phyloP scores from a whole-genome alignment of 1,284 basidiomycete species.

The Tilletia indica region DNA sequence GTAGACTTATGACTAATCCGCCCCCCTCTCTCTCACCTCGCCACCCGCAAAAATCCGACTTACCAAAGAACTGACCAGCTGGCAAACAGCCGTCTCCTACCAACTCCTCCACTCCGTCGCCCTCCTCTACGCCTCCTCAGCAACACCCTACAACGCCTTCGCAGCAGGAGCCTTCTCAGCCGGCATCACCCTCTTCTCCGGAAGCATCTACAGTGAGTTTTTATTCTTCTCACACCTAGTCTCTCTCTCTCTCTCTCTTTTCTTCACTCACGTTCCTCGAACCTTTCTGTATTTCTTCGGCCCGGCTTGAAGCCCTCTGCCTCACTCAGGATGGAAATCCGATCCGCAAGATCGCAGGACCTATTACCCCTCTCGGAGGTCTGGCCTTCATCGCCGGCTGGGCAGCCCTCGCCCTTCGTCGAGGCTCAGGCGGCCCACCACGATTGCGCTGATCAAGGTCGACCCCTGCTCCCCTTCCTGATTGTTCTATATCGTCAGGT shows the following conservation, averaged over 20 bases:
- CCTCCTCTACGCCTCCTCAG: conserved; percentile 39
- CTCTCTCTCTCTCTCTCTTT: neutral
- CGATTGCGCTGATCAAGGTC: neutral
- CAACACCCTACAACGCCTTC: conserved; percentile 29
- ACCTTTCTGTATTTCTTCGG: neutral
- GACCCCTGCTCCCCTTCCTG: too few relatives aligned
- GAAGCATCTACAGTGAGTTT: conserved; percentile 40
- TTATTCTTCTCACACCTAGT: neutral
- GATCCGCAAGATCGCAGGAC: conserved; percentile 46
- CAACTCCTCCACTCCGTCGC: conserved; percentile 50
- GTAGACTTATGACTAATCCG: too few relatives aligned
- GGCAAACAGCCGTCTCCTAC: conserved; percentile 51
- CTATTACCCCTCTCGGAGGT: conserved; percentile 48
- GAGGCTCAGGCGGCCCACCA: neutral
- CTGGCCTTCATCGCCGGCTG: conserved; percentile 50
- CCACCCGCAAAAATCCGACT: too few relatives aligned
- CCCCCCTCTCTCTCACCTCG: too few relatives aligned
- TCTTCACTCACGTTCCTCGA: neutral
- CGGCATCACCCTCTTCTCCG: conserved; percentile 52
- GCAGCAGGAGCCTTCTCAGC: conserved; percentile 43
- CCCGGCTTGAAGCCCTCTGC: conserved; percentile 28
- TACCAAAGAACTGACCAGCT: conserved; percentile 37
- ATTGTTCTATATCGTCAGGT: too few relatives aligned
- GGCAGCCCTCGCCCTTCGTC: conserved; percentile 37
- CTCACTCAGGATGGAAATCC: conserved; percentile 40